Conservation (phyloP, 129 eudicot genomes). For the Cynara cardunculus region DNA sequence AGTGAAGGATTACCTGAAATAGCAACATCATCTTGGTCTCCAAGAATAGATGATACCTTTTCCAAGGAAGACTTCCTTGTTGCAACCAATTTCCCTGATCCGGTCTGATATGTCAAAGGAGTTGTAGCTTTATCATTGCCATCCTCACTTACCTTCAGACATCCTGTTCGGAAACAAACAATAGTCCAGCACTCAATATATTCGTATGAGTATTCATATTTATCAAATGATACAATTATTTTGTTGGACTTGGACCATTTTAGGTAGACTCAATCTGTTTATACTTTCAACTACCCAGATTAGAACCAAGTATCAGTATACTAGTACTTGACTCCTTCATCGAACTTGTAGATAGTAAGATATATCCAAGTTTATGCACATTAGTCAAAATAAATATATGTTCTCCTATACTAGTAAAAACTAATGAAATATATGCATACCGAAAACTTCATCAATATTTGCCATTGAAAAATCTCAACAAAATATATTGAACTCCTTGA, state of each 20-base stretch:
- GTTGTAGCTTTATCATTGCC: conserved; percentile 14
- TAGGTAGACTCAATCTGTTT: neutral
- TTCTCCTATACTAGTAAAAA: neutral
- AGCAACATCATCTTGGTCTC: conserved; percentile 34
- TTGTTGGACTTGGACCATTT: neutral
- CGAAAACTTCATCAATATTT: neutral
- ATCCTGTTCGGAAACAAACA: conserved; percentile 34
- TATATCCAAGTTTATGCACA: conserved; percentile 1
- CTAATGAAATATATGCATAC: neutral
- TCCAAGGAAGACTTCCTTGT: conserved; percentile 50
- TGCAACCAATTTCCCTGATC: conserved; percentile 51
- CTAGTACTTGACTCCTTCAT: neutral
- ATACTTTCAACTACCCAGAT: conserved; percentile 1
- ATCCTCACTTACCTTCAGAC: conserved; percentile 36
- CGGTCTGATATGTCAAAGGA: conserved; percentile 51
- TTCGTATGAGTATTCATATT: neutral
- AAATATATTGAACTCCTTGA: neutral
- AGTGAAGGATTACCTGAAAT: conserved; percentile 6
- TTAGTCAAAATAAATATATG: neutral
- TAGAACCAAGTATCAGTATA: neutral
- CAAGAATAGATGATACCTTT: conserved; percentile 54
- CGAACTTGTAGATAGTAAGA: neutral
- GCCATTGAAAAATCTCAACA: neutral
- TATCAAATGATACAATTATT: neutral
- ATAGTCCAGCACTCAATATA: conserved; percentile 4